phyloP scores from a whole-genome alignment of 306 rosid species.

The Elaeagnus macrophylla region DNA sequence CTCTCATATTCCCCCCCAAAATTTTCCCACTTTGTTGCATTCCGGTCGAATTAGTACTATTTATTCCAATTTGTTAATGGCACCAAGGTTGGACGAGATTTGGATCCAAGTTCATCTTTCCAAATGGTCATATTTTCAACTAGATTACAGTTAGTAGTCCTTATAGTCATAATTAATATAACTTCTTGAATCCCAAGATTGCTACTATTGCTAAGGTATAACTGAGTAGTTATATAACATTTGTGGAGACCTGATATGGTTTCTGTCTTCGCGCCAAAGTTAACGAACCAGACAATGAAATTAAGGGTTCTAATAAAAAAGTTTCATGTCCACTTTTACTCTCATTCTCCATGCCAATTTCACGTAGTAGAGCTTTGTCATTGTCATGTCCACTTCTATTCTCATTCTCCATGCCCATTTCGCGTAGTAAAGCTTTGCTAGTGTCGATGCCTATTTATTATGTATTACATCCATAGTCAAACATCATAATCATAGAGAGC shows the following conservation, averaged over 20 bases:
- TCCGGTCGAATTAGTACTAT: neutral
- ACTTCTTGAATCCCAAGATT: conserved; percentile 55
- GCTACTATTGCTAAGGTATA: conserved; percentile 56
- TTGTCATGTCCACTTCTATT: conserved; percentile 23
- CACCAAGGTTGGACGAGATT: conserved; percentile 17
- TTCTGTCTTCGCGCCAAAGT: conserved; percentile 49
- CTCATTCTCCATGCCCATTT: conserved; percentile 53
- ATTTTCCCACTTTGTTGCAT: no score
- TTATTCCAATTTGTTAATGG: conserved; percentile 23
- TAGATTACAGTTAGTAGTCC: conserved; percentile 13
- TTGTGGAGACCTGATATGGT: conserved; percentile 57
- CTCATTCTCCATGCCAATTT: conserved; percentile 54
- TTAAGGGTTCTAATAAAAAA: conserved; percentile 56
- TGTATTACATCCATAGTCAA: neutral
- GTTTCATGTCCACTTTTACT: conserved; percentile 47
- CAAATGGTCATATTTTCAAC: conserved; percentile 11
- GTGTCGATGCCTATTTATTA: conserved; percentile 68
- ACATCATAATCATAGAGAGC: neutral
- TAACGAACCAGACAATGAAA: conserved; percentile 60
- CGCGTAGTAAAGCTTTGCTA: conserved; percentile 56
- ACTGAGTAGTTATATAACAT: conserved; percentile 66
- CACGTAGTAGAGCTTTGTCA: conserved; percentile 28
- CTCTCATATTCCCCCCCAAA: no score
- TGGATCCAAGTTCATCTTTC: conserved; percentile 17
- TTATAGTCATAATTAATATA: conserved; percentile 48